These are phyloP conservation scores for Amphirosellinia nigrospora DNA, from an alignment of 495 filamentous ascomycete genomes.

Conservation along the genomic window DNA sequence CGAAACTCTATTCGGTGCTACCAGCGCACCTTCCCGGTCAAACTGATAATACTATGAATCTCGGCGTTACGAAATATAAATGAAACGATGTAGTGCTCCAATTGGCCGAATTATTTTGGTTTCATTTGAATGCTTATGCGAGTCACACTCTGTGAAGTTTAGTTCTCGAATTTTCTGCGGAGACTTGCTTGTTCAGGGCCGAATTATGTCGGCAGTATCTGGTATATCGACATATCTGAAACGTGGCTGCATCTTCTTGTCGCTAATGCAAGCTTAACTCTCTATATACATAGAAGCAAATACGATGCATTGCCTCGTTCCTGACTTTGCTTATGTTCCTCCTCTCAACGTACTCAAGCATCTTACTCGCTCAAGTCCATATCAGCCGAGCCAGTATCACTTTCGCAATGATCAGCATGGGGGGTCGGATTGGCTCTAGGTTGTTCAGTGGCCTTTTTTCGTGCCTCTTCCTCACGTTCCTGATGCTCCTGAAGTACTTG, in stretches of 20 bases:
- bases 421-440: neutral
- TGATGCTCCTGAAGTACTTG: conserved; percentile 36
- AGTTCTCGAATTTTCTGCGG: neutral
- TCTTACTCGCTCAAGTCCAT: conserved; percentile 21
- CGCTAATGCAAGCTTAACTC: neutral
- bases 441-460: conserved; percentile 33
- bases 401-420: neutral
- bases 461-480: conserved; percentile 29
- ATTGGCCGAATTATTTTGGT: no score
- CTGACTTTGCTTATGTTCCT: neutral
- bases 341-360: neutral
- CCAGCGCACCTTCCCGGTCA: neutral
- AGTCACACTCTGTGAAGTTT: neutral
- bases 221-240: neutral
- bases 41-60: neutral
- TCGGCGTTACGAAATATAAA: neutral
- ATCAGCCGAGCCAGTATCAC: conserved; percentile 1
- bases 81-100: neutral
- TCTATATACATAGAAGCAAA: neutral
- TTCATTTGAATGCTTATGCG: neutral
- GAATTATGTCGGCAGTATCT: neutral
- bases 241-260: neutral
- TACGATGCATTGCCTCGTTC: neutral
- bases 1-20: neutral
- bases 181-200: neutral